Percentiles rank a stretch among this genome's conserved stretches.
Evolutionary conservation across 345 rosid species (phyloP).

Genomic region (Syzygium aromaticum): DNA sequence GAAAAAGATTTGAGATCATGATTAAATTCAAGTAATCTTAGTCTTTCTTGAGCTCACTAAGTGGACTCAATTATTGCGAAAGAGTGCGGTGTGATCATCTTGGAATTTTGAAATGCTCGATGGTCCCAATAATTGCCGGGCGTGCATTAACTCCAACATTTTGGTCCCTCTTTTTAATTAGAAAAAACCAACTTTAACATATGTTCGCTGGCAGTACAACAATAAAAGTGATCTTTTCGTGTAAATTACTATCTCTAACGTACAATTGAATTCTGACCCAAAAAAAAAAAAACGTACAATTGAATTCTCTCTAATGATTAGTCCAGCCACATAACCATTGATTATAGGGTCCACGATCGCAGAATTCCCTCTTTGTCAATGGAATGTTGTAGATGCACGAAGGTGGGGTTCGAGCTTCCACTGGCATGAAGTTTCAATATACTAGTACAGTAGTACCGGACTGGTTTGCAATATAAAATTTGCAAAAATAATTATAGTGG

Average conservation of each 20-base stretch:
- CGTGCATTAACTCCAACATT: neutral
- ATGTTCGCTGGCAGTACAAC: neutral
- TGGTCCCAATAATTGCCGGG: neutral
- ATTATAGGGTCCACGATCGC: neutral
- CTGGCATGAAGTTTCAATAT: neutral
- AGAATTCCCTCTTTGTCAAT: neutral
- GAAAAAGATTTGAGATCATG: neutral
- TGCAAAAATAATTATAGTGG: neutral
- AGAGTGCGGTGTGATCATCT: neutral
- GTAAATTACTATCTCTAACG: neutral
- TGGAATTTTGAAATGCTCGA: neutral
- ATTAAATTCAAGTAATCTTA: neutral
- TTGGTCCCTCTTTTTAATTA: neutral
- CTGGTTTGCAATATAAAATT: neutral
- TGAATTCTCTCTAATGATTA: neutral
- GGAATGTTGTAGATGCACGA: neutral
- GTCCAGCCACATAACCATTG: neutral
- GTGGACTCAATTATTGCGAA: neutral
- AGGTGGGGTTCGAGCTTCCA: neutral
- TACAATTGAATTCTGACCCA: neutral
- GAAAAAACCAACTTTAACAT: neutral
- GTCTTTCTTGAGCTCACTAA: neutral
- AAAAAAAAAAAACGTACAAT: neutral
- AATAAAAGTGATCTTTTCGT: neutral
- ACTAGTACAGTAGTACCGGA: neutral